phyloP scores from a whole-genome alignment of 805 yeast species.

The Debaryomyces hansenii region DNA sequence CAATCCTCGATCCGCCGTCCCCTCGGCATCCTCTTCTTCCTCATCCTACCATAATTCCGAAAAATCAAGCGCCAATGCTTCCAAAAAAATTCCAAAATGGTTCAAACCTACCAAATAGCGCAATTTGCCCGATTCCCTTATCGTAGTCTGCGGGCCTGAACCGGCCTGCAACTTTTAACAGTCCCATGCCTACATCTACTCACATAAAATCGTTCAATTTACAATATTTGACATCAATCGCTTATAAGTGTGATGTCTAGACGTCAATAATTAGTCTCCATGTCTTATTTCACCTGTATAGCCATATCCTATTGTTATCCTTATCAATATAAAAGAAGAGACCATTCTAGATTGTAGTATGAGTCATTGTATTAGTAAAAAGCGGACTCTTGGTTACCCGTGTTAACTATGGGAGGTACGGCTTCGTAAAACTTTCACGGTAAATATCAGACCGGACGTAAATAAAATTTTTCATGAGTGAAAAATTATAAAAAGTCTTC shows the following conservation, averaged over 20 bases:
- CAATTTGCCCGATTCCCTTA: neutral
- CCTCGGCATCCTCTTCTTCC: neutral
- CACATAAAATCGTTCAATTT: no score
- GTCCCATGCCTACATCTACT: neutral
- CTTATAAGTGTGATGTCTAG: no score
- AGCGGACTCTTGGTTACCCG: neutral
- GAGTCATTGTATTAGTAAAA: neutral
- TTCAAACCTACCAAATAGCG: conserved; percentile 14
- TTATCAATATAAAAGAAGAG: no score
- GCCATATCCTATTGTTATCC: no score
- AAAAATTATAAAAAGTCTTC: neutral
- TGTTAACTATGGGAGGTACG: neutral
- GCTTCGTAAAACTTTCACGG: neutral
- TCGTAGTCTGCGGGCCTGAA: neutral
- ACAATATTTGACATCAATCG: no score
- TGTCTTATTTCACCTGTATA: no score
- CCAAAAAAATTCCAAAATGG: conserved; percentile 23
- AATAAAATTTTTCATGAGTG: neutral
- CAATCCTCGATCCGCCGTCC: neutral
- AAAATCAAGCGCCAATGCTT: neutral
- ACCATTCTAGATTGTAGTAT: neutral
- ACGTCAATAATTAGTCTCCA: no score
- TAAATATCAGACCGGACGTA: conserved; percentile 1
- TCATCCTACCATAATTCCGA: neutral
- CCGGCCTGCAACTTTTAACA: neutral